These are phyloP conservation scores for Hypsizygus marmoreus DNA, from an alignment of 768 basidiomycete species.

Conservation along the genomic window DNA sequence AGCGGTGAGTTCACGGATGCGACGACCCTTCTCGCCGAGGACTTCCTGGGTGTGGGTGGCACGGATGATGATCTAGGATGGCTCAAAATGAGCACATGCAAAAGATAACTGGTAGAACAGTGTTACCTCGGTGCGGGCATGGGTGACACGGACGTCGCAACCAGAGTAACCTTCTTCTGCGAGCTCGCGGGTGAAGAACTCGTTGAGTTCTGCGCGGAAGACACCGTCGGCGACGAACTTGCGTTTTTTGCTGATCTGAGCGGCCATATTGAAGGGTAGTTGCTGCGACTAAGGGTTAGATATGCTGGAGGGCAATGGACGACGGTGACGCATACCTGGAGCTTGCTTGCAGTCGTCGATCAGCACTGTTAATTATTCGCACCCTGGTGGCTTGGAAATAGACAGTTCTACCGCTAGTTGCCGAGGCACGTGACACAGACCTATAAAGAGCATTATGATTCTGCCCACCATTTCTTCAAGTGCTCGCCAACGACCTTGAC, in stretches of 20 bases:
- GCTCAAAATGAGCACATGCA: conserved; percentile 2
- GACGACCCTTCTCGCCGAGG: conserved; percentile 98
- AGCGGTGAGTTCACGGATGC: conserved; percentile 97
- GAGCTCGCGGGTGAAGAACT: conserved; percentile 98
- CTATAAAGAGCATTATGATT: not conserved
- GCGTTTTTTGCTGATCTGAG: conserved; percentile 96
- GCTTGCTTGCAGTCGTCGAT: conserved; percentile 7
- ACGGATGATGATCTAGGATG: conserved; percentile 93
- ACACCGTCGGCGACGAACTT: conserved; percentile 99
- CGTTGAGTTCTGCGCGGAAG: conserved; percentile 98
- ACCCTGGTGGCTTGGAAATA: conserved; percentile 27
- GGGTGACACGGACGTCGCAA: conserved; percentile 99
- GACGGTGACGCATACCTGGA: conserved; percentile 12
- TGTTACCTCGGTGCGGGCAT: conserved; percentile 92
- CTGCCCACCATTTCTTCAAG: not conserved
- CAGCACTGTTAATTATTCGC: not conserved
- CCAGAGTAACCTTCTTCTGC: conserved; percentile 99
- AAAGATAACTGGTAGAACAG: not conserved
- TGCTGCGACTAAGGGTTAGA: not conserved
- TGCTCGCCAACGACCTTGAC: not conserved
- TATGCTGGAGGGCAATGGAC: not conserved
- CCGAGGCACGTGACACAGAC: conserved; percentile 17
- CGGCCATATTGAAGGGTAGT: conserved; percentile 59
- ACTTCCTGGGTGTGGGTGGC: conserved; percentile 99
- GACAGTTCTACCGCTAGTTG: conserved; percentile 26